Evolutionary conservation across 306 rosid species (phyloP).

Genomic region (Begonia masoniana): DNA sequence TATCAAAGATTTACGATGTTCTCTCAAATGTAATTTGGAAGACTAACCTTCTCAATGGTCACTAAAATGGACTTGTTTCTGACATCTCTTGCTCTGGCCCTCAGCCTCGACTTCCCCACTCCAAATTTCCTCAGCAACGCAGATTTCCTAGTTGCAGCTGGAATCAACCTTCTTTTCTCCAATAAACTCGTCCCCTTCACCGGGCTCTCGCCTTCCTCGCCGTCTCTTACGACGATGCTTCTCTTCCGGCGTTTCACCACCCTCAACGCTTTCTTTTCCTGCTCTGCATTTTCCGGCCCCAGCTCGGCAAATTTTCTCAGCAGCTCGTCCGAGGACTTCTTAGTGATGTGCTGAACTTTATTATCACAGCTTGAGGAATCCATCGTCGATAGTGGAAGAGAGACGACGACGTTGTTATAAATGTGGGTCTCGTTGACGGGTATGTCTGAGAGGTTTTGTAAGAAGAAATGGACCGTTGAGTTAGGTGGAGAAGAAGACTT

Average conservation of each 20-base stretch:
- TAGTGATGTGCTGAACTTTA: constrained; percentile 51
- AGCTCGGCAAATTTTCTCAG: constrained; percentile 56
- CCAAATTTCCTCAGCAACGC: constrained; percentile 37
- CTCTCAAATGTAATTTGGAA: background rate
- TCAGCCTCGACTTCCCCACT: constrained; percentile 24
- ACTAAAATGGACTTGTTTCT: constrained; percentile 53
- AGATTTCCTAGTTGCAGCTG: constrained; percentile 28
- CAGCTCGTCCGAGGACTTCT: constrained; percentile 76
- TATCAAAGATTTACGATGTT: no score
- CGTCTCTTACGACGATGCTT: constrained; percentile 10
- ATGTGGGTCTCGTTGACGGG: no score
- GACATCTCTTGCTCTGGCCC: constrained; percentile 36
- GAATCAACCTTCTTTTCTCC: constrained; percentile 59
- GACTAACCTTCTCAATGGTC: constrained; percentile 50
- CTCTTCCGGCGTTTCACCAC: constrained; percentile 22
- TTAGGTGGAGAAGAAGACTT: background rate
- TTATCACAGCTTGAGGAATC: constrained; percentile 19
- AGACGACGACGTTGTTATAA: background rate
- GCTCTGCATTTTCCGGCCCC: constrained; percentile 12
- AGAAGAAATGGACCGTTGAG: background rate
- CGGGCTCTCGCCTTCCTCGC: constrained; percentile 24
- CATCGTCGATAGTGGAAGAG: constrained; percentile 16
- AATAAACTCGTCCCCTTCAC: constrained; percentile 14
- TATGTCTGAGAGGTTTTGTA: background rate
- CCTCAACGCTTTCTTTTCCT: constrained; percentile 14